Conservation (phyloP, 1,139 yeast genomes). For the Hansenula anomala region DNA sequence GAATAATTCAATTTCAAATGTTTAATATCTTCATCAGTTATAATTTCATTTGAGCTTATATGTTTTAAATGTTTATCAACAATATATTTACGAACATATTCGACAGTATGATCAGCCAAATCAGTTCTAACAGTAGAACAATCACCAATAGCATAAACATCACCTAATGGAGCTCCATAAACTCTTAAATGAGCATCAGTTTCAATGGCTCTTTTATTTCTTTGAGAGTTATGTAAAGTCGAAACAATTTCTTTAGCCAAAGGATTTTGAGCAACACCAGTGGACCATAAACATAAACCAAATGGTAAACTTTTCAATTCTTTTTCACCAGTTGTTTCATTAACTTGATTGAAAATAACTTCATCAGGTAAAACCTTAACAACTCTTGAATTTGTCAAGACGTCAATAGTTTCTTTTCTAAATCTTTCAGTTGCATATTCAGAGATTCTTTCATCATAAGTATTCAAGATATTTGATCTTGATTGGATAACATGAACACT, state of each 20-base stretch:
- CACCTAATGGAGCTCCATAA: conserved; percentile 55
- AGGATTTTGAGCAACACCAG: conserved; percentile 61
- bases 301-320: conserved; percentile 46
- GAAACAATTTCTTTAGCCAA: conserved; percentile 45
- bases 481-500: conserved; percentile 63
- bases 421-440: conserved; percentile 58
- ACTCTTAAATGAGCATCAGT: conserved; percentile 63
- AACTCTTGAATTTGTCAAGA: conserved; percentile 56
- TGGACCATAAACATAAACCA: conserved; percentile 64
- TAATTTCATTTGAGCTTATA: conserved; percentile 26
- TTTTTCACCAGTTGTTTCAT: conserved; percentile 34
- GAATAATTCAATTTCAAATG: conserved; percentile 37
- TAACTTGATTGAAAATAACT: conserved; percentile 47
- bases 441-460: conserved; percentile 56
- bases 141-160: conserved; percentile 65
- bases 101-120: conserved; percentile 47
- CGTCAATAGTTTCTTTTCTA: conserved; percentile 51
- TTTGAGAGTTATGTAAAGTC: conserved; percentile 38
- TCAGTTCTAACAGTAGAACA: conserved; percentile 59
- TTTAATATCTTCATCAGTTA: conserved; percentile 38
- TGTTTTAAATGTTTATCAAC: conserved; percentile 34
- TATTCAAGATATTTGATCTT: conserved; percentile 56
- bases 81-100: conserved; percentile 37
- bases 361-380: conserved; percentile 46
- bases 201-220: conserved; percentile 56